Evolutionary conservation across 1,139 yeast genomes (phyloP), one percentile per base, ranked within the genome.

Genomic region (Schwanniomyces etchellsii): DNA sequence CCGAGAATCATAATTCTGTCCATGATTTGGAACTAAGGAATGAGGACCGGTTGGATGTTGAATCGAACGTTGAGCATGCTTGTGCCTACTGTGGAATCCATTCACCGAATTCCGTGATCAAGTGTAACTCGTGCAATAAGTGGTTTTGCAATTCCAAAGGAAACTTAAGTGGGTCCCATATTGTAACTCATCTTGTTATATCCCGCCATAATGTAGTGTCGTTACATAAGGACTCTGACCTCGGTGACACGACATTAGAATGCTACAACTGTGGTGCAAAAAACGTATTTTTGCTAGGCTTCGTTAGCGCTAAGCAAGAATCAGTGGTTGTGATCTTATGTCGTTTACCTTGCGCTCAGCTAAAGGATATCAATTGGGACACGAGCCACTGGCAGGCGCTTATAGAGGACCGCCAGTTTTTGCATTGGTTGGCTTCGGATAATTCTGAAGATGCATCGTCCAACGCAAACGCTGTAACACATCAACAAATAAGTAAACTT

Each of bases 71-170:
- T n/a, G 55, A 46, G 15, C 57, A 63, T 45, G 74, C 81, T 0
- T 81, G 89, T 47, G 63, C 81, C 2, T 88, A 88, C 52, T 89
- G 96, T 60, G 93, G 89, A 1, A 68, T 85, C 21, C 78, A 78
- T 40, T 59, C 75, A 4, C 71, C 86, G 0, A 57, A 74, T 6
- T 68, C 81, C 29, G 82, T 88, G 14, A 82, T 83, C 26, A 77
- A 81, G 44, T 89, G 97, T 60, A 74, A 75, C 35, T 66, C 73
- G 4, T 88, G 96, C 56, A 58, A 75, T 47, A 81, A 78, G 51
- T 89, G 96, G 96, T 89, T 89, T 52, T 89, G 97, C 60, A 89
- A 89, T 51, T 72, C 84, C n/a, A 74, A 77, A 35, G 67, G 75
- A 17, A 64, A 65, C 27, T 63, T 77, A 6, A 58, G 74, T 6